Conservation (phyloP, 305 asterid species). For the Fraxinus platypoda region DNA sequence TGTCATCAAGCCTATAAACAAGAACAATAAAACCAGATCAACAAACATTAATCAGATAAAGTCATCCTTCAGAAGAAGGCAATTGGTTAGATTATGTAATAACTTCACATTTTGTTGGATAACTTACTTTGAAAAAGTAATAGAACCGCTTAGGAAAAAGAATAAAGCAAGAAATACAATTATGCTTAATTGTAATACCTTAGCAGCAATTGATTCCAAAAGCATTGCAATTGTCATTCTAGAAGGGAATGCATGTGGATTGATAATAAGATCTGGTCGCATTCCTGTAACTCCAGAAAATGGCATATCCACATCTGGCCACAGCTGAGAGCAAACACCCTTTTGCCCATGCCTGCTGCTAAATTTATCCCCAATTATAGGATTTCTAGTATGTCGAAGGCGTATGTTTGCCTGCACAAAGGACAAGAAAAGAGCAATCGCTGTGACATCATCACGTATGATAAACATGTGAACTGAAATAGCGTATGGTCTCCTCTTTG, state of each 20-base stretch:
- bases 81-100: neutral
- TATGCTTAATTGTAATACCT: slow-evolving; percentile 45
- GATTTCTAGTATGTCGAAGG: slow-evolving; percentile 78
- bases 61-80: neutral
- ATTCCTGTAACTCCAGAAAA: slow-evolving; percentile 84
- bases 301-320: slow-evolving; percentile 95
- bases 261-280: slow-evolving; percentile 96
- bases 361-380: slow-evolving; percentile 91
- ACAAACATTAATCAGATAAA: neutral
- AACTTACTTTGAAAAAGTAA: neutral
- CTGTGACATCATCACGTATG: neutral
- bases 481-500: neutral
- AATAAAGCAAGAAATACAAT: slow-evolving; percentile 6
- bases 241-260: slow-evolving; percentile 98
- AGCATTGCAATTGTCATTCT: slow-evolving; percentile 98
- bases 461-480: neutral
- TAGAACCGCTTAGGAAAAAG: neutral
- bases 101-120: neutral
- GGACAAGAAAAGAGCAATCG: slow-evolving; percentile 16
- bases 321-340: slow-evolving; percentile 98
- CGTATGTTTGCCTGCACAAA: slow-evolving; percentile 78
- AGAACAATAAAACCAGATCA: neutral
- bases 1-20: neutral
- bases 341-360: slow-evolving; percentile 99
- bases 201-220: slow-evolving; percentile 91